phyloP scores from a whole-genome alignment of 495 filamentous ascomycete species.

The Penicillium salamii region DNA sequence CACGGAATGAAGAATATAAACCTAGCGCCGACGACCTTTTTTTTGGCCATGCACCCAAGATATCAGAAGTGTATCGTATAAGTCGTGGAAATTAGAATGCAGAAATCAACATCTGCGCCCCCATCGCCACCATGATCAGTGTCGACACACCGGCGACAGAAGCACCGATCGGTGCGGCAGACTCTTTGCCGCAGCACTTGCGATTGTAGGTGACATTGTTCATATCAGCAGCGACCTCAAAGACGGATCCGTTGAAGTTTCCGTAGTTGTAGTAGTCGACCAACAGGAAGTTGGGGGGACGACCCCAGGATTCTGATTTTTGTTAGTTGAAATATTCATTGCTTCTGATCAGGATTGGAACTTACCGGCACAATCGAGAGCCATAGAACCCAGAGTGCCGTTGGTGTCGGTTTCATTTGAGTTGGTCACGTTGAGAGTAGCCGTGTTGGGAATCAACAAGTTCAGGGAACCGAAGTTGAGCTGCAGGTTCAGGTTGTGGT shows the following conservation, averaged over 20 bases:
- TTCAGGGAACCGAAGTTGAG: conserved; percentile 56
- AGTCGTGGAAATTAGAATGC: conserved; percentile 22
- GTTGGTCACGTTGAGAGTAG: conserved; percentile 67
- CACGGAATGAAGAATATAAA: not conserved
- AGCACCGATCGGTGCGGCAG: conserved; percentile 26
- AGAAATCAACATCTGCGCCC: conserved; percentile 24
- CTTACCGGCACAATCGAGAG: conserved; percentile 61
- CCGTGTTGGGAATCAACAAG: conserved; percentile 74
- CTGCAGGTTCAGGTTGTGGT: conserved; percentile 85
- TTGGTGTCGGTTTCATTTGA: conserved; percentile 43
- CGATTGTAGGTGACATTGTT: conserved; percentile 83
- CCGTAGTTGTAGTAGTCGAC: conserved; percentile 87
- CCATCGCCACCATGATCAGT: conserved; percentile 23
- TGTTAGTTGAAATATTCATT: conserved; percentile 8
- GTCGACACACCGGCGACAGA: conserved; percentile 20
- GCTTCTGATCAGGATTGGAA: not conserved
- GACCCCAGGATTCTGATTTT: conserved; percentile 54
- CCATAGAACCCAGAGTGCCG: conserved; percentile 71
- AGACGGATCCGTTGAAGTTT: conserved; percentile 73
- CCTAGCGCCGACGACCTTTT: conserved; percentile 3
- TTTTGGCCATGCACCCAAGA: conserved; percentile 6
- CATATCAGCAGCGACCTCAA: conserved; percentile 79
- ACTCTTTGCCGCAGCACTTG: conserved; percentile 63
- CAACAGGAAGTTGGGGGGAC: conserved; percentile 80
- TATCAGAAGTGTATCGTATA: conserved; percentile 5